phyloP scores from a whole-genome alignment of 768 basidiomycete genomes.

The Suillus plorans region DNA sequence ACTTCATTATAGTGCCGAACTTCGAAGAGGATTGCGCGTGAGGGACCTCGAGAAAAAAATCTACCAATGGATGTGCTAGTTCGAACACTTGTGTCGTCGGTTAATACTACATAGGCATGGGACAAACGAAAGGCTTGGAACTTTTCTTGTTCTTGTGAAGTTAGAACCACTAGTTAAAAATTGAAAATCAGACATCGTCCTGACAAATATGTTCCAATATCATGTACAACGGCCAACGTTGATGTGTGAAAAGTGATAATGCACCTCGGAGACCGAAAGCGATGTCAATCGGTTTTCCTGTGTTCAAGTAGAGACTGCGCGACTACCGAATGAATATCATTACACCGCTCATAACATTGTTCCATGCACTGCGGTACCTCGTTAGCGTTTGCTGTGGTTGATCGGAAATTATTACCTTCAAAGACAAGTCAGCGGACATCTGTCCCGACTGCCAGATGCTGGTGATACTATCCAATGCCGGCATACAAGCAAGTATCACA shows the following conservation, averaged over 20 bases:
- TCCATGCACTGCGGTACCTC: conserved; percentile 57
- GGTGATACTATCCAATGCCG: conserved; percentile 81
- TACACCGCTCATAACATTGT: conserved; percentile 66
- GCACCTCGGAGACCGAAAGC: neutral
- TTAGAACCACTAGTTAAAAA: neutral
- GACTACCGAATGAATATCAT: conserved; percentile 73
- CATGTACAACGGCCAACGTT: neutral
- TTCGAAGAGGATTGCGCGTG: no score
- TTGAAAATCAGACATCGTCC: neutral
- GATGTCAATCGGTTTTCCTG: conserved; percentile 9
- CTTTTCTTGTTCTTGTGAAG: neutral
- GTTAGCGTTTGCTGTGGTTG: neutral
- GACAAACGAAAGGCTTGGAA: neutral
- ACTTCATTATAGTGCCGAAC: neutral
- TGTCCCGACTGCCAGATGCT: conserved; percentile 85
- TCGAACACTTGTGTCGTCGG: neutral
- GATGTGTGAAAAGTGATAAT: neutral
- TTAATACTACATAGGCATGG: neutral
- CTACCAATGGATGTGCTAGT: neutral
- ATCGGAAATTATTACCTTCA: conserved; percentile 47
- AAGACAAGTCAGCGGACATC: conserved; percentile 50
- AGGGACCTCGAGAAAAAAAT: neutral
- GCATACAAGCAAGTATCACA: conserved; percentile 83
- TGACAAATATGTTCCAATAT: neutral
- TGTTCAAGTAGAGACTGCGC: conserved; percentile 65